Evolutionary conservation across 345 rosid species (phyloP), one percentile per base, ranked within the genome.

Genomic region (Aquilaria yunnanensis): DNA sequence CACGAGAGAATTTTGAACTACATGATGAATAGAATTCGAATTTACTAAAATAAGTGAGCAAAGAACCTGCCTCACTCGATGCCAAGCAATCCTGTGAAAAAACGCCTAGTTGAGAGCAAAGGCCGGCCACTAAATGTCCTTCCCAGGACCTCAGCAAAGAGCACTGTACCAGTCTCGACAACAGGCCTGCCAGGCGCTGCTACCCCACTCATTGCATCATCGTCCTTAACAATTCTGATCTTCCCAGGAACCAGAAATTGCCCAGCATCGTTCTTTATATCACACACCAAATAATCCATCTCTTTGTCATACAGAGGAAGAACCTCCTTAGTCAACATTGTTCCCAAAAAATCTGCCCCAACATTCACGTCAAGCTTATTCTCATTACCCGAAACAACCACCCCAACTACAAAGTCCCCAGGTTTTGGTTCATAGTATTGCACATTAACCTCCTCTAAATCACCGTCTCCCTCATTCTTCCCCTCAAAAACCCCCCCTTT

Each of bases 21-120:
- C 23, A 16, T 16, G 23, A 16, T 16, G 12, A 41, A 66, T 48
- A 55, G 14, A 11, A 23, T 1, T 51, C 58, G 10, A 37, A 37
- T 37, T 37, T 37, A 8, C 8, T 12, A 12, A 11, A 64, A 64
- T 57, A 57, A 73, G 74, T 32, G 70, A 89, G 92, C 83, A 70
- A 75, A 84, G 84, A 83, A 93, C 97, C 97, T 89, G 98, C 98
- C 97, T 93, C 88, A 84, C 86, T 77, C 97, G 96, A 53, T 84
- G 90, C 97, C 98, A 93, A 58, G 98, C 85, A 50, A 84, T 72
- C 70, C 79, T 77, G 59, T 89, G 75, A 45, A 90, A 85, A 3
- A 84, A 60, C 89, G 72, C 71, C 98, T 80, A 2, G 85, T 80
- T 12, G 98, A 93, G 68, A 93, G 90, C 87, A 93, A 63, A 10